Percentiles rank a stretch among this genome's conserved stretches.
phyloP scores from a whole-genome alignment of 768 basidiomycete genomes.

The Trametes punicea region DNA sequence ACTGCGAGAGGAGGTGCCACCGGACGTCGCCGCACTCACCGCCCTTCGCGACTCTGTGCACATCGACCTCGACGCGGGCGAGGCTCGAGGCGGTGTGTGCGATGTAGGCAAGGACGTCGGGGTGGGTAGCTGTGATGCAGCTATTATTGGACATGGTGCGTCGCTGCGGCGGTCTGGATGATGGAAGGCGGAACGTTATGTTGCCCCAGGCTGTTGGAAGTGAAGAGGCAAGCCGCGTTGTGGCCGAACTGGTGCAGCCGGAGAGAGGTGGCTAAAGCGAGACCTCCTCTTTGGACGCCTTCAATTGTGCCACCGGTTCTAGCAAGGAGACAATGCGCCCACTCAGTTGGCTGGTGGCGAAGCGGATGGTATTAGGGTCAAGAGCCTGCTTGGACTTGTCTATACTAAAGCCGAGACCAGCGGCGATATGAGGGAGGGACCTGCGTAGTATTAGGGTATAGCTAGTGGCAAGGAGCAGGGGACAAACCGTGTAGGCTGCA shows the following conservation, averaged over 20 bases:
- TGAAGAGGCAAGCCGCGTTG: background rate
- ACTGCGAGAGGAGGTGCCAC: background rate
- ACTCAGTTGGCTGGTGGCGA: background rate
- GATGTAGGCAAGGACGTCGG: conserved; percentile 1
- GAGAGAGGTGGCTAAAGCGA: too few species aligned
- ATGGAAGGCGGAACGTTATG: background rate
- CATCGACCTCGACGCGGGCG: background rate
- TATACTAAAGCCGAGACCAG: conserved; percentile 2
- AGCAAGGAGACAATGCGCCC: background rate
- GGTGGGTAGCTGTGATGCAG: background rate
- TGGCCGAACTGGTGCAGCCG: too few species aligned
- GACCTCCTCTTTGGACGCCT: background rate
- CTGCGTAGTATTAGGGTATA: background rate
- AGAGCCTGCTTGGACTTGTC: conserved; percentile 2
- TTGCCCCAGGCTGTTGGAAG: too few species aligned
- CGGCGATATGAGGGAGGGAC: conserved; percentile 6
- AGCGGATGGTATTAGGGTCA: background rate
- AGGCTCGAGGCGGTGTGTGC: background rate
- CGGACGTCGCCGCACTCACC: background rate
- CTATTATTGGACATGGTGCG: background rate
- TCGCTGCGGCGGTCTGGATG: background rate
- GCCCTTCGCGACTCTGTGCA: background rate
- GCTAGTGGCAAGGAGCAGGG: background rate
- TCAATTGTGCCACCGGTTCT: background rate
- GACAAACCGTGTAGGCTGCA: background rate